Conservation (phyloP, 768 basidiomycete species). For the Lactifluus rugatus region DNA sequence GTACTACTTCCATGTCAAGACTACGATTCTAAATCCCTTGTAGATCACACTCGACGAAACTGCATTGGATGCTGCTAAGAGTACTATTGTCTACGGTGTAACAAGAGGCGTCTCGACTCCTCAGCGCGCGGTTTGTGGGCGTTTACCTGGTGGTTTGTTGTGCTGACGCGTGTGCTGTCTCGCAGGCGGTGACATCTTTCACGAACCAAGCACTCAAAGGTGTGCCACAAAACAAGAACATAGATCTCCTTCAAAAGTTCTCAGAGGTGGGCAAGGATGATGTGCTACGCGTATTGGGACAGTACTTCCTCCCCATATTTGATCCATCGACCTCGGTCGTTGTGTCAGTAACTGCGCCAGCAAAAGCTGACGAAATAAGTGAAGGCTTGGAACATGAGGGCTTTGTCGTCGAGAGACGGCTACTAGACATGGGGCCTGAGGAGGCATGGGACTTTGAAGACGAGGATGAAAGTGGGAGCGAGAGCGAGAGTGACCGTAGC, state of each 20-base stretch:
- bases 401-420: conserved; percentile 67
- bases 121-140: conserved; percentile 62
- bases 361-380: conserved; percentile 64
- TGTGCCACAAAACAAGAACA: conserved; percentile 61
- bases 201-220: conserved; percentile 86
- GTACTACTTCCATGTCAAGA: conserved; percentile 22
- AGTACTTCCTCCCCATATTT: conserved; percentile 81
- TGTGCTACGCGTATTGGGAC: conserved; percentile 56
- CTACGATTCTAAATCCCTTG: not conserved
- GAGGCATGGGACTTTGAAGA: conserved; percentile 34
- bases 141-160: not conserved
- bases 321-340: conserved; percentile 64
- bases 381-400: conserved; percentile 56
- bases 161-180: not conserved
- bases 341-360: conserved; percentile 74
- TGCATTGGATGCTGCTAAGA: conserved; percentile 83
- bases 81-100: conserved; percentile 78
- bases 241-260: conserved; percentile 68
- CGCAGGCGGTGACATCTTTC: conserved; percentile 73
- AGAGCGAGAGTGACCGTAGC: conserved; percentile 22
- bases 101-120: conserved; percentile 77
- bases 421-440: conserved; percentile 40
- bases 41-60: conserved; percentile 77
- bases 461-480: conserved; percentile 28
- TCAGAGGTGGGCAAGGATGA: conserved; percentile 75